Percentiles rank a stretch among this genome's conserved stretches.
Conservation (phyloP, 352 stramenopile species). For the Pythium coloratum region DNA sequence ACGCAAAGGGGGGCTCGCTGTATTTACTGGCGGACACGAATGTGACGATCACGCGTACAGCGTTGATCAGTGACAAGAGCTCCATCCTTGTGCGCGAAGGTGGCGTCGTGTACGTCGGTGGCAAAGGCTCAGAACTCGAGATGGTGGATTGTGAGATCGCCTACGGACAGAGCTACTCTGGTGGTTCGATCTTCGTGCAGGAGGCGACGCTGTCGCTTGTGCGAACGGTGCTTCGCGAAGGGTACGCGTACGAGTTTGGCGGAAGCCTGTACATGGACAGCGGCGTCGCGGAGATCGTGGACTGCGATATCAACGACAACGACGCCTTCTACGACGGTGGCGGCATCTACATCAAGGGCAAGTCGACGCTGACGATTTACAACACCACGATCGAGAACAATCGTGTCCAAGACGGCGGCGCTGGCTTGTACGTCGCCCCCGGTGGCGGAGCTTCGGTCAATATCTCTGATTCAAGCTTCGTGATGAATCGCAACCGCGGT, state of each 20-base stretch:
- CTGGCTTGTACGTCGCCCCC: constrained; percentile 44
- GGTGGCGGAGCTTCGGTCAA: constrained; percentile 30
- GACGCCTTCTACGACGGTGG: constrained; percentile 65
- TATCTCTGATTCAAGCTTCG: constrained; percentile 36
- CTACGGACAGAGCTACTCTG: constrained; percentile 39
- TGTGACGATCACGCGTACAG: not conserved
- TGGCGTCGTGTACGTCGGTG: constrained; percentile 48
- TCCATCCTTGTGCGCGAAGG: constrained; percentile 22
- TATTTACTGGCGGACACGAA: constrained; percentile 8
- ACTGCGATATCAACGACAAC: constrained; percentile 39
- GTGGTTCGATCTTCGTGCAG: constrained; percentile 47
- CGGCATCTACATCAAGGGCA: constrained; percentile 46
- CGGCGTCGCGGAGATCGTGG: constrained; percentile 21
- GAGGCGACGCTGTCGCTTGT: constrained; percentile 29
- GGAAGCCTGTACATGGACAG: constrained; percentile 42
- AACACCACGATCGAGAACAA: constrained; percentile 35
- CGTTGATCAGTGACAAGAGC: not conserved
- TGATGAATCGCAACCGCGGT: constrained; percentile 46
- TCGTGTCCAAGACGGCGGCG: constrained; percentile 43
- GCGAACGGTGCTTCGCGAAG: constrained; percentile 38
- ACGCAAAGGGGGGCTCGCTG: constrained; percentile 20
- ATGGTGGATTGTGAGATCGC: constrained; percentile 42
- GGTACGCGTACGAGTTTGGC: constrained; percentile 51
- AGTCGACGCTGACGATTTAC: constrained; percentile 26
- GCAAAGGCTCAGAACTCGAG: constrained; percentile 27